Base-by-base conservation (phyloP, 2,329 filamentous ascomycete species). In the Aspergillus quadrilineatus region DNA sequence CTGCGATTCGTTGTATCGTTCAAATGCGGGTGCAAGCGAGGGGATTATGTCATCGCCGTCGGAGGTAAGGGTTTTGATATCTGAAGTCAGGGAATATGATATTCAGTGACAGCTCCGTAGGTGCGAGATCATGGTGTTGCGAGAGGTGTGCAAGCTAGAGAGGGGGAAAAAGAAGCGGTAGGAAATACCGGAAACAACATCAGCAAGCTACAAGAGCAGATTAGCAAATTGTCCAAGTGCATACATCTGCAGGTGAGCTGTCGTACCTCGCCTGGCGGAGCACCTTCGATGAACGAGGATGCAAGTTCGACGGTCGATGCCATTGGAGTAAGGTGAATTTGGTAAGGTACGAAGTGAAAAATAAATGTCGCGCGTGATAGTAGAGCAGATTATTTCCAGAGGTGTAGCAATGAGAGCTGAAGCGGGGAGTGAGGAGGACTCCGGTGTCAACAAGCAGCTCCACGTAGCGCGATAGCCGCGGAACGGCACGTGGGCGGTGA, bases 1-100 rank as follows among this genome's bases (percentile, higher is more conserved):
- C 76, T 99, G 94, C 75, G 92, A 89, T 77, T 99, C 93, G 68
- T 97, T 97, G 83, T 99, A 97, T 76, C 89, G 91, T 76, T 92
- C 82, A 73, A 96, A 95, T 0, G 94, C 92, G 0, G 92, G 89
- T 6, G 82, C 84, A 52, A 97, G 87, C 62, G 89, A 86, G 58
- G 85, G 78, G 54, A 92, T 78, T 60, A 94, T 79, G 54, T 82
- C 79, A 37, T 86, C 84, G 42, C 86, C 85, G 65, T 89, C 85
- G 60, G 85, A 79, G 15, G 92, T 91, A 43, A 99, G 82, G 50
- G 86, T 82, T 76, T 96, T 96, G 80, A 99, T 95, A 73, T 96
- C 94, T 95, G 22, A 10, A 4, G 29, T 36, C 3, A 9, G 34
- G 74, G 48, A 30, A 37, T 50, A 32, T 34, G 42, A 41, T 26